Evolutionary conservation across 192 early-diverging fungal species (phyloP), one percentile per base, ranked within the genome.

Genomic region (Lunasporangiospora selenospora): DNA sequence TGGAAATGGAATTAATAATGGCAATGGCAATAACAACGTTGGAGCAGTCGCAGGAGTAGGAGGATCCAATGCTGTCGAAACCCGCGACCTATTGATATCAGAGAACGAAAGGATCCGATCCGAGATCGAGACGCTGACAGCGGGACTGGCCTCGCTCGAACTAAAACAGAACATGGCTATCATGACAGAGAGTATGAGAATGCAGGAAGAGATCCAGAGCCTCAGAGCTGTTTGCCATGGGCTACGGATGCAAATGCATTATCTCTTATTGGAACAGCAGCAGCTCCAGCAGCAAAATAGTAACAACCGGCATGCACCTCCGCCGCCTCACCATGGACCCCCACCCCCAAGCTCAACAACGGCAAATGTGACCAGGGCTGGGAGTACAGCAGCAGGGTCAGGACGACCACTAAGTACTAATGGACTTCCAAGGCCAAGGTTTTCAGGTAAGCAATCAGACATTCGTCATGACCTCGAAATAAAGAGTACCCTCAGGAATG

Each of bases 201-300:
- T 88, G 53, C 83, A 89, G 40, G 89, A 91, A 45, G 89, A 91
- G 53, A 80, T 91, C 41, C 85, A 91, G 40, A 83, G 83, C 40
- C 37, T 91, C 29, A 55, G 84, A 26, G 83, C 85, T 4, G 56
- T 88, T 19, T 89, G 88, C 60, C 84, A 89, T 66, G 83, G 83
- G 2, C 46, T 91, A 32, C 82, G 89, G 34, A 82, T 83, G 80
- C 89, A 91, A 53, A 86, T 91, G 70, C 80, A 89, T 45, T 88
- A 83, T 57, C 33, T 85, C 18, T 53, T 89, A 44, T 78, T 87
- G 59, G 80, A 86, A 36, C 64, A 62, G n/a, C 69, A 73, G 21
- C n/a, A n/a, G n/a, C n/a, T n/a, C n/a, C n/a, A n/a, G n/a, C n/a
- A n/a, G n/a, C n/a, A n/a, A n/a, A n/a, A n/a, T n/a, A n/a, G n/a